phyloP scores from a whole-genome alignment of 768 basidiomycete genomes.

The Collybiopsis confluens region DNA sequence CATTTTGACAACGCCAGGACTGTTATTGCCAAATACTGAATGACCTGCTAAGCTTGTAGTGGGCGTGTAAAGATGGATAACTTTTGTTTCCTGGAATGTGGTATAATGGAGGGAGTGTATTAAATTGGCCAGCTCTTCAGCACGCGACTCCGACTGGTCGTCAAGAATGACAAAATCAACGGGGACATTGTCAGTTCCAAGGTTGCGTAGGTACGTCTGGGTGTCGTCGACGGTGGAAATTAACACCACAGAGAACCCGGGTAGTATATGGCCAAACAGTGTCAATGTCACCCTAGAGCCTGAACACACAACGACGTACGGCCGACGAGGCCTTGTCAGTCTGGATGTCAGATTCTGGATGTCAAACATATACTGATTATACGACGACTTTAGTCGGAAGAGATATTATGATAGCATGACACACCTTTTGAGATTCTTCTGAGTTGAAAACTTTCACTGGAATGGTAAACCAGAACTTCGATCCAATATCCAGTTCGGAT shows the following conservation, averaged over 20 bases:
- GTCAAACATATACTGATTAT: conserved; percentile 38
- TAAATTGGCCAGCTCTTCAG: conserved; percentile 52
- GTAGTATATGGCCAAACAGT: conserved; percentile 54
- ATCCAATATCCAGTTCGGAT: conserved; percentile 60
- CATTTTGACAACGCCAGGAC: conserved; percentile 58
- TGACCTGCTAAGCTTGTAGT: conserved; percentile 55
- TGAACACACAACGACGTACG: conserved; percentile 54
- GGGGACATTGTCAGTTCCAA: conserved; percentile 24
- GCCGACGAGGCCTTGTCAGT: conserved; percentile 42
- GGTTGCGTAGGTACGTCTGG: conserved; percentile 33
- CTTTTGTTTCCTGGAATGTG: conserved; percentile 49
- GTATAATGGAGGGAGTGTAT: conserved; percentile 35
- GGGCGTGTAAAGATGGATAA: conserved; percentile 71
- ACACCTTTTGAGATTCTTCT: conserved; percentile 54
- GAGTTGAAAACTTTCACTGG: conserved; percentile 57
- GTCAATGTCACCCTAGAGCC: conserved; percentile 52
- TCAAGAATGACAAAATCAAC: conserved; percentile 65
- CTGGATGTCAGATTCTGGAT: conserved; percentile 42
- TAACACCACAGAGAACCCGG: conserved; percentile 44
- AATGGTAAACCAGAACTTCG: conserved; percentile 71
- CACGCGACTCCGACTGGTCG: conserved; percentile 55
- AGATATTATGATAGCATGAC: neutral
- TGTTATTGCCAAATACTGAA: conserved; percentile 44
- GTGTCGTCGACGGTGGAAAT: conserved; percentile 43
- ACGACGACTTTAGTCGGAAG: neutral